Conservation (phyloP, 2,329 filamentous ascomycete genomes). For the Pseudopithomyces maydicus region DNA sequence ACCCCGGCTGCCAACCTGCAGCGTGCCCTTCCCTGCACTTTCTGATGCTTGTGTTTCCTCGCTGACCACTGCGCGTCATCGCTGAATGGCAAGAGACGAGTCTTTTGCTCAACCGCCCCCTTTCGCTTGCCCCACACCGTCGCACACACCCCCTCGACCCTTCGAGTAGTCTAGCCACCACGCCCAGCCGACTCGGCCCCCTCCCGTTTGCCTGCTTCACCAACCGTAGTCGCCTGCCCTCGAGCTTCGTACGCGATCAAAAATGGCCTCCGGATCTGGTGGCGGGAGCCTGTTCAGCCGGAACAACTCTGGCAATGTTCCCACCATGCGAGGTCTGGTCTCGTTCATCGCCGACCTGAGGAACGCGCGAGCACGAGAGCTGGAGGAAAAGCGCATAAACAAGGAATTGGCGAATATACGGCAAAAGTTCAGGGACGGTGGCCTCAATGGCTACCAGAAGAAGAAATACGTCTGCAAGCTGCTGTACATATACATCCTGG, state of each 20-base stretch:
- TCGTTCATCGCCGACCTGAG: constrained; percentile 97
- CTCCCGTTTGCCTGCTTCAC: constrained; percentile 34
- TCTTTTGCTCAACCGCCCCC: constrained; percentile 6
- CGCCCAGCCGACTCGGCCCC: constrained; percentile 17
- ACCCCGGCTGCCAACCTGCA: constrained; percentile 6
- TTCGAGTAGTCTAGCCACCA: neutral
- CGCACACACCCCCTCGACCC: constrained; percentile 13
- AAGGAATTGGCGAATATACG: constrained; percentile 98
- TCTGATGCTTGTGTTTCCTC: constrained; percentile 16
- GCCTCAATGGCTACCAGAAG: constrained; percentile 94
- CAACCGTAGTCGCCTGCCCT: constrained; percentile 40
- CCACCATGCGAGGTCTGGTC: constrained; percentile 68
- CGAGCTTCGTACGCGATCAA: constrained; percentile 33
- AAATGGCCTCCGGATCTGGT: constrained; percentile 46
- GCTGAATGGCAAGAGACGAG: constrained; percentile 15
- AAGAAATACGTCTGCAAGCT: constrained; percentile 99
- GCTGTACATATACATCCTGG: constrained; percentile 97
- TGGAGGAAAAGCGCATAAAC: constrained; percentile 99
- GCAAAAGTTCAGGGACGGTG: constrained; percentile 97
- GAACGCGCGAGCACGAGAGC: constrained; percentile 90
- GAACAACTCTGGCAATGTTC: constrained; percentile 47
- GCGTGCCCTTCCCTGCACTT: neutral
- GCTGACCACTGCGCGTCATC: constrained; percentile 11
- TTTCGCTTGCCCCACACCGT: constrained; percentile 6
- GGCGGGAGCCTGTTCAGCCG: constrained; percentile 48